Conservation (phyloP, 164 flowering plant genomes). For the Euptelea pleiosperma region DNA sequence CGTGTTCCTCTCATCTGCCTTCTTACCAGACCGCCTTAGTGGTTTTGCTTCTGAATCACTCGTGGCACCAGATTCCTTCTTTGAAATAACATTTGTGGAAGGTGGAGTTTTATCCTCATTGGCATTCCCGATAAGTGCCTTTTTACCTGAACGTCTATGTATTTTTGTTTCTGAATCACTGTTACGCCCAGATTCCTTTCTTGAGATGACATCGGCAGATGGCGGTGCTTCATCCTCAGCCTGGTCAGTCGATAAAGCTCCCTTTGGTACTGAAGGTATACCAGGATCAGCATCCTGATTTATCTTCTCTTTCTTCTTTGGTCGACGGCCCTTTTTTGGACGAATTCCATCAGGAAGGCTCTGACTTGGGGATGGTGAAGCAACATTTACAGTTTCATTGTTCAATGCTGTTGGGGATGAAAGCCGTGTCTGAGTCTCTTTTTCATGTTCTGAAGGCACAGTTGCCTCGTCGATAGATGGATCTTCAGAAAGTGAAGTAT, state of each 20-base stretch:
- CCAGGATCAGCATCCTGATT: constrained; percentile 16
- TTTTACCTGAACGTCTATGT: constrained; percentile 28
- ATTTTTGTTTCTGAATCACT: constrained; percentile 38
- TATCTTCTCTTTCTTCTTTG: constrained; percentile 32
- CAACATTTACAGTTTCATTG: constrained; percentile 23
- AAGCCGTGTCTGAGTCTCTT: constrained; percentile 11
- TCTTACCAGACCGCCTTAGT: constrained; percentile 23
- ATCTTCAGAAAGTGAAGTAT: constrained; percentile 29
- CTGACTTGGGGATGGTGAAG: constrained; percentile 28
- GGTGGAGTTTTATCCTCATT: constrained; percentile 27
- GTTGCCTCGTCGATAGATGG: constrained; percentile 28
- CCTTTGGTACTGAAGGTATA: constrained; percentile 16
- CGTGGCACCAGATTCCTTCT: constrained; percentile 28
- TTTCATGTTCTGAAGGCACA: constrained; percentile 30
- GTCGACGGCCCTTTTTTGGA: constrained; percentile 26
- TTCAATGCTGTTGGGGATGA: constrained; percentile 27
- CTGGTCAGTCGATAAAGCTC: constrained; percentile 11
- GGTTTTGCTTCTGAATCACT: constrained; percentile 40
- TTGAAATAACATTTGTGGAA: constrained; percentile 19
- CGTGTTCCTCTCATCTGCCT: constrained; percentile 17
- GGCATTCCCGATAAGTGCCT: constrained; percentile 23
- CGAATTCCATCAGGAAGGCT: constrained; percentile 26
- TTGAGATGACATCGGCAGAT: constrained; percentile 26
- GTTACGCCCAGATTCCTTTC: constrained; percentile 34
- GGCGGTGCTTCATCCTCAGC: constrained; percentile 17